Percentiles rank a stretch among this genome's conserved stretches.
Evolutionary conservation across 2,329 filamentous ascomycete genomes (phyloP).

Genomic region (Didymella pinodella): DNA sequence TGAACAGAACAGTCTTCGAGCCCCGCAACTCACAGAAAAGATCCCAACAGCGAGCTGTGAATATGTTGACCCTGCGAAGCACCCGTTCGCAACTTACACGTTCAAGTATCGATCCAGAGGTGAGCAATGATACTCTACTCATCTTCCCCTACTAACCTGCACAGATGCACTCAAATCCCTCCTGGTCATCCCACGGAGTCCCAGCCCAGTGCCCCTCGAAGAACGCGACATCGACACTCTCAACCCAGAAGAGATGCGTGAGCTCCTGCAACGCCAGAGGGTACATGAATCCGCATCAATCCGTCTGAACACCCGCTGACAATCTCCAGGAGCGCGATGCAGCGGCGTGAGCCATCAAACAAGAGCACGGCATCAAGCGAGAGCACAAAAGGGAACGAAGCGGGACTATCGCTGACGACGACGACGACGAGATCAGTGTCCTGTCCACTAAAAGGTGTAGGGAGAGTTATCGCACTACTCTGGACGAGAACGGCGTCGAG

Average conservation of each 20-base stretch:
- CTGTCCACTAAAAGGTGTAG: conserved; percentile 23
- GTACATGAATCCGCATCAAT: conserved; percentile 6
- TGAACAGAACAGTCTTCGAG: conserved; percentile 2
- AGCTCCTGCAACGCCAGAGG: conserved; percentile 28
- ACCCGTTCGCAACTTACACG: conserved; percentile 25
- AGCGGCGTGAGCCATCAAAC: conserved; percentile 12
- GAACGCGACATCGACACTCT: conserved; percentile 25
- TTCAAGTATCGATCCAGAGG: conserved; percentile 37
- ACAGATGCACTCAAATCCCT: conserved; percentile 42
- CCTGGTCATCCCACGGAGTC: conserved; percentile 41
- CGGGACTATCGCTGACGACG: neutral
- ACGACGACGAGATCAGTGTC: conserved; percentile 20
- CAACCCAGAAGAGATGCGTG: conserved; percentile 26
- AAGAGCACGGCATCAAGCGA: conserved; percentile 21
- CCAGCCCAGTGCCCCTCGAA: conserved; percentile 34
- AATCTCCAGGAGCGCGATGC: conserved; percentile 7
- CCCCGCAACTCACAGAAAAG: neutral
- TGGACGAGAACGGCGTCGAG: conserved; percentile 28
- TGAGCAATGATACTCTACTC: neutral
- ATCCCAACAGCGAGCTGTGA: neutral
- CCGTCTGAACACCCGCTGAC: neutral
- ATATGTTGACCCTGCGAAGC: neutral
- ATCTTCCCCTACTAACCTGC: neutral
- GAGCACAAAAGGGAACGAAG: conserved; percentile 20
- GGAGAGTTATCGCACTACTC: neutral